Evolutionary conservation across 768 basidiomycete species (phyloP).

Genomic region (Hygrocybe punicea): DNA sequence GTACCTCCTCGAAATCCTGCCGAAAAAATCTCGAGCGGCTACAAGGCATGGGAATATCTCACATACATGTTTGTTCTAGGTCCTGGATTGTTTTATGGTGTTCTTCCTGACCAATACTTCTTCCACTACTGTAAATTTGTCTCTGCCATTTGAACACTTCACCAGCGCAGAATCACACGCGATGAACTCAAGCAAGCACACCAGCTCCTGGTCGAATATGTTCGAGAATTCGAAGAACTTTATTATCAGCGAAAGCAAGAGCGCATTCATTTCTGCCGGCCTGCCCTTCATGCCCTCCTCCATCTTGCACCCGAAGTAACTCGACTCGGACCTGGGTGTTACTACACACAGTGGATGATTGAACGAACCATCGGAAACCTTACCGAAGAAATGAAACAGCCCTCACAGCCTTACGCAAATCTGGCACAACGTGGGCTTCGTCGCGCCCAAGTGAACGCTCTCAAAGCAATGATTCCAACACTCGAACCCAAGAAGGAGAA

Average conservation of each 20-base stretch:
- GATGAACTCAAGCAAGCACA: conserved; percentile 3
- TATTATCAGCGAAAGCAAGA: no score
- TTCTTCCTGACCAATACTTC: conserved; percentile 11
- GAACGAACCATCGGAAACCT: conserved; percentile 7
- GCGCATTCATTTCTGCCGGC: background rate
- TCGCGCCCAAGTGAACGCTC: conserved; percentile 2
- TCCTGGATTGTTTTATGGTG: conserved; percentile 6
- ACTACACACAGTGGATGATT: conserved; percentile 5
- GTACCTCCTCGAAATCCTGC: conserved; percentile 16
- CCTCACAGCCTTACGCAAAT: conserved; percentile 6
- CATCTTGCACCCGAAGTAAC: conserved; percentile 4
- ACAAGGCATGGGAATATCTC: conserved; percentile 36
- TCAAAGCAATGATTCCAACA: background rate
- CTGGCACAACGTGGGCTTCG: conserved; percentile 3
- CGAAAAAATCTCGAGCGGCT: conserved; percentile 28
- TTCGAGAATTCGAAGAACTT: no score
- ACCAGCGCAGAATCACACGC: background rate
- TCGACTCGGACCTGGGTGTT: background rate
- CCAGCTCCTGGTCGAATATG: background rate
- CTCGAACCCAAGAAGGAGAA: conserved; percentile 6
- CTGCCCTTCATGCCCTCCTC: conserved; percentile 1
- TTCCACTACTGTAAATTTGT: conserved; percentile 1
- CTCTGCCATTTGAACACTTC: conserved; percentile 2
- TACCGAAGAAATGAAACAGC: conserved; percentile 3
- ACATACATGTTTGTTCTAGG: conserved; percentile 23